Base-by-base conservation (phyloP, 1,284 basidiomycete species). In the Malassezia dermatis region DNA sequence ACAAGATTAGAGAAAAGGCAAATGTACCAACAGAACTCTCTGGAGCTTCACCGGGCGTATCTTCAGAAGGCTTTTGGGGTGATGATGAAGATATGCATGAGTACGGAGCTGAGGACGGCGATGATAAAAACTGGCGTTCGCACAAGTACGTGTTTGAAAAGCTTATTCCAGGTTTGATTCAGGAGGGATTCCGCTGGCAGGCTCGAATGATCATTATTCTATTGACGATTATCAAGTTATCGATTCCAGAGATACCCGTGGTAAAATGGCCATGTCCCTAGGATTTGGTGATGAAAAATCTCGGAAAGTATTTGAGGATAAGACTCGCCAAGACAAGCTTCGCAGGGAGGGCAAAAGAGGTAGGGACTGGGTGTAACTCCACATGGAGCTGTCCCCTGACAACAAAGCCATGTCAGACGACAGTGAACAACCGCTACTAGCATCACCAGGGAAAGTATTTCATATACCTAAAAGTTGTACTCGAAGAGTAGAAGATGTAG, bases 71-170 rank as follows among this genome's bases (percentile, higher is more conserved):
- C n/a, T 3, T 40, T 15, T 30, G 39, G 24, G 63, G 55, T 3
- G 63, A 63, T 10, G 53, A 58, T 12, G 32, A 24, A 24, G 51
- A 61, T 3, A 60, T 53, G 30, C 51, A 35, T 17, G 71, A 71
- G 45, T 73, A 69, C 45, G 69, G 70, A 7, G 57, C 62, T 2
- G 62, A 59, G 42, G 66, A 66, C 43, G 67, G 65, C 34, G 65
- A 71, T 48, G 37, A 53, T 44, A 35, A 15, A 2, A 30, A 54
- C 26, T 63, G 59, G 63, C 46, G 60, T 21, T 41, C 48, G 4
- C 64, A 65, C 42, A 35, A 26, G 49, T 59, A 43, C 17, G 52
- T 52, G 1, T 19, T 15, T 12, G 4, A 26, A 17, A n/a, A 10
- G 40, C 39, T 44, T 0, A 47, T 31, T 6, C 13, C 34, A 60